These are phyloP conservation scores for Salmacisia buchloeana DNA, from an alignment of 1,284 basidiomycete genomes.

Conservation along the genomic window DNA sequence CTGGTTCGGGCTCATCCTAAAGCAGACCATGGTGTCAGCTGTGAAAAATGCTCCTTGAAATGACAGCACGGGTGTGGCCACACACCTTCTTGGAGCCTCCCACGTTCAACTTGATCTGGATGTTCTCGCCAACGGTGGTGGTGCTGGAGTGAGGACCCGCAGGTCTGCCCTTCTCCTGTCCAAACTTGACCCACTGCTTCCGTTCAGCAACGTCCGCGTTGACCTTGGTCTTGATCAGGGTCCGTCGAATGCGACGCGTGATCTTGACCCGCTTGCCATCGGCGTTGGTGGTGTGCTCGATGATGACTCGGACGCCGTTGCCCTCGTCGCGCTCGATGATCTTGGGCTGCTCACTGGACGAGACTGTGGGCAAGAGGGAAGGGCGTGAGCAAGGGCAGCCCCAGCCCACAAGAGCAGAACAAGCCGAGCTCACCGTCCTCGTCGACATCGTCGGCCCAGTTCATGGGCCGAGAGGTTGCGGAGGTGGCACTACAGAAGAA, in stretches of 20 bases:
- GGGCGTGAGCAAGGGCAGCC: neutral
- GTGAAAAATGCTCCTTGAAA: too few relatives aligned
- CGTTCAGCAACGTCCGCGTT: conserved; percentile 89
- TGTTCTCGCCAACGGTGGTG: conserved; percentile 89
- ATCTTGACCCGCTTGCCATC: conserved; percentile 91
- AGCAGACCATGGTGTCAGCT: too few relatives aligned
- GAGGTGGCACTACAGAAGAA: neutral
- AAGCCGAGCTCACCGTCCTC: conserved; percentile 21
- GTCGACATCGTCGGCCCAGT: conserved; percentile 49
- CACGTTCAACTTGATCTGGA: conserved; percentile 74
- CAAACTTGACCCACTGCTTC: conserved; percentile 90
- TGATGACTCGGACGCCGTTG: conserved; percentile 78
- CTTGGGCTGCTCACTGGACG: conserved; percentile 20
- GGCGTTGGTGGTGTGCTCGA: conserved; percentile 80
- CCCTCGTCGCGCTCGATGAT: conserved; percentile 68
- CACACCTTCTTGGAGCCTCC: conserved; percentile 54
- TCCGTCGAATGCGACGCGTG: conserved; percentile 78
- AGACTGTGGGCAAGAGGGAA: neutral
- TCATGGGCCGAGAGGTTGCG: conserved; percentile 29
- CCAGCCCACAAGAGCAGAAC: neutral
- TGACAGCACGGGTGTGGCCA: neutral
- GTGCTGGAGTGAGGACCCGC: conserved; percentile 88
- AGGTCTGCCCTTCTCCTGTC: conserved; percentile 78
- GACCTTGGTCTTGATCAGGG: conserved; percentile 84
- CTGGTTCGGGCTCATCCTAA: conserved; percentile 64